These are phyloP conservation scores for Mycena capillaripes DNA, from an alignment of 768 basidiomycete genomes.

Conservation along the genomic window DNA sequence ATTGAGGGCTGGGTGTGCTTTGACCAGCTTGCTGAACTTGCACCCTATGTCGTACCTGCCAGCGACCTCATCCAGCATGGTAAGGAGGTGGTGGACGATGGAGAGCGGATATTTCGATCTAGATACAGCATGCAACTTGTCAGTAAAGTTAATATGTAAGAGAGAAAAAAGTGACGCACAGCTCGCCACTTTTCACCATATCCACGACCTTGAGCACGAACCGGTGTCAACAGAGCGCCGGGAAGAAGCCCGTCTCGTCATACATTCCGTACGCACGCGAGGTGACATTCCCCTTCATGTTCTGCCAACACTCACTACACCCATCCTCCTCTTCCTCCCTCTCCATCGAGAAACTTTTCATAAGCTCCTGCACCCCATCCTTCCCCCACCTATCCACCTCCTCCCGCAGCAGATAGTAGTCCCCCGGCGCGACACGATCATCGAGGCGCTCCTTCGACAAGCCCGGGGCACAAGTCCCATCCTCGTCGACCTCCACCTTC, in stretches of 20 bases:
- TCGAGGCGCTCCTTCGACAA: constrained; percentile 46
- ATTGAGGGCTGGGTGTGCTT: constrained; percentile 8
- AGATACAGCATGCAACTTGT: neutral
- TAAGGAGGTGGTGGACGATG: constrained; percentile 1
- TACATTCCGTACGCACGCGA: constrained; percentile 51
- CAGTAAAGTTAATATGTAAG: neutral
- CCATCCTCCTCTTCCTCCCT: constrained; percentile 49
- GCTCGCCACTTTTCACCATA: constrained; percentile 51
- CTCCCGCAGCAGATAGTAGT: neutral
- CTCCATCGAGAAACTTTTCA: constrained; percentile 36
- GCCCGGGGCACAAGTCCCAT: constrained; percentile 34
- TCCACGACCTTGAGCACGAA: constrained; percentile 46
- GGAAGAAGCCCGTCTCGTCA: constrained; percentile 54
- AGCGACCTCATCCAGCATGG: neutral
- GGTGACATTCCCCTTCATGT: constrained; percentile 39
- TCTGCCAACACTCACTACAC: constrained; percentile 26
- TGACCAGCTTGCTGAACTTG: neutral
- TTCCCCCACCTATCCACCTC: constrained; percentile 20
- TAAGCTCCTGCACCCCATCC: constrained; percentile 13
- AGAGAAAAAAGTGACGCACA: constrained; percentile 43
- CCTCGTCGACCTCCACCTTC: constrained; percentile 30
- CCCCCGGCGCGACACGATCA: constrained; percentile 30
- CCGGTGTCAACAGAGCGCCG: constrained; percentile 50
- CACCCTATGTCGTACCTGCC: neutral
- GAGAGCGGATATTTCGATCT: constrained; percentile 25